Base-by-base conservation (phyloP, 2,329 filamentous ascomycete species). In the Aspergillus japonicus region DNA sequence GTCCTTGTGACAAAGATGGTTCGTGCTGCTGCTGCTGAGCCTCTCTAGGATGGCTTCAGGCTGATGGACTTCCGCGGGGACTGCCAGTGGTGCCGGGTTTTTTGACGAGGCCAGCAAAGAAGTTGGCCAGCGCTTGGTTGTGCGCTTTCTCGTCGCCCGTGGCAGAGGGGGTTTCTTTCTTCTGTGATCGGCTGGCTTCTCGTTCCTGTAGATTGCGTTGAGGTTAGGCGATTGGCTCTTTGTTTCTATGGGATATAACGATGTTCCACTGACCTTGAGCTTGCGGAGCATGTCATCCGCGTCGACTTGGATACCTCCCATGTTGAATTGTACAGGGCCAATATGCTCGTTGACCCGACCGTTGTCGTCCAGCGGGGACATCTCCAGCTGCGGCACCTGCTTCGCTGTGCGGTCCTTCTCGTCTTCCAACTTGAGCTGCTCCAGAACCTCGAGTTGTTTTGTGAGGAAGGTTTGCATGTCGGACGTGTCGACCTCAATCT, bases 231-330 rank as follows among this genome's bases (percentile, higher is more conserved):
- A 35, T 11, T 35, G 31, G 4, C 31, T 35, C 2, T 10, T 35
- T 35, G 50, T 35, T 49, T 49, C 11, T 7, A n/a, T 33, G 24
- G 31, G 29, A n/a, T 24, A 33, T 16, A 4, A 24, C 14, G 16
- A 14, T 14, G 3, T 35, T 11, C 21, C 51, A 67, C 78, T 70
- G 78, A 94, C 91, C 85, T 92, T 93, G 62, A 96, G 81, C 68
- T 90, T 86, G 75, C 92, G 89, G 59, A 96, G 79, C 89, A 96
- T 95, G 70, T 96, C 92, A 71, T 96, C 93, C 8, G 92, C 92
- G 76, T 97, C 92, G 31, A 96, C 91, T 73, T 96, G 92, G 64
- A 99, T 97, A 56, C 95, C 95, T 47, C 95, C 95, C 84, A 99
- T 95, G 74, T 99, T 99, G 80, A 98, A 97, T 72, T 96, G 92